Evolutionary conservation across 2,329 filamentous ascomycete species (phyloP).

Genomic region (Colletotrichum graminicola): DNA sequence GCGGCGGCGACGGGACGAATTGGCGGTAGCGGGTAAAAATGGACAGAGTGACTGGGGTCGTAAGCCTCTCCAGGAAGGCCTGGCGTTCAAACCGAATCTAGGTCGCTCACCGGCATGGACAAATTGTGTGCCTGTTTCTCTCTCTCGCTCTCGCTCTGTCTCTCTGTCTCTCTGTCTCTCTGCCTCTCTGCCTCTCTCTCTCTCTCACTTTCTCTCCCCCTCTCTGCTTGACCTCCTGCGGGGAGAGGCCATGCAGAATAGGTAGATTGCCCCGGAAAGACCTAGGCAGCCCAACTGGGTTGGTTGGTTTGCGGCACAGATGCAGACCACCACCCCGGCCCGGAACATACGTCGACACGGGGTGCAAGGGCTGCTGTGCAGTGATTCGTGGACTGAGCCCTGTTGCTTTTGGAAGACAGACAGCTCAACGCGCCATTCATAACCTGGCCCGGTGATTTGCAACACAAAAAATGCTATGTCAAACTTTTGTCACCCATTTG

Average conservation of each 20-base stretch:
- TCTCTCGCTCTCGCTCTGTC: neutral
- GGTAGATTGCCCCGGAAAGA: constrained; percentile 21
- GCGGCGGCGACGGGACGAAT: constrained; percentile 33
- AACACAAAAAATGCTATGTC: constrained; percentile 10
- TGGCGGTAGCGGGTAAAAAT: constrained; percentile 43
- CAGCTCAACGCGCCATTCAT: constrained; percentile 6
- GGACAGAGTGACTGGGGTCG: constrained; percentile 42
- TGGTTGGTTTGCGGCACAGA: constrained; percentile 30
- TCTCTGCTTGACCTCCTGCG: constrained; percentile 25
- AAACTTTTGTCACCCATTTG: constrained; percentile 26
- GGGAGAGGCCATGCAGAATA: constrained; percentile 18
- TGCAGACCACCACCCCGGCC: constrained; percentile 19
- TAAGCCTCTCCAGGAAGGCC: constrained; percentile 9
- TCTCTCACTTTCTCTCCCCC: too few relatives aligned
- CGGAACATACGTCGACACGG: constrained; percentile 22
- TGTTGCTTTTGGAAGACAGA: neutral
- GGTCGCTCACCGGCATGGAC: constrained; percentile 15
- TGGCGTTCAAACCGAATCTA: constrained; percentile 6
- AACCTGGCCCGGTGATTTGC: constrained; percentile 5
- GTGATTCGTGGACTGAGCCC: constrained; percentile 29
- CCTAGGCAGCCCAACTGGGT: constrained; percentile 12
- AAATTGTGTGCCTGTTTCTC: constrained; percentile 5
- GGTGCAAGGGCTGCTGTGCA: neutral
- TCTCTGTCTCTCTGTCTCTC: too few relatives aligned
- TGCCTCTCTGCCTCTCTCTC: constrained; percentile 3